phyloP scores from a whole-genome alignment of 805 yeast species.

The Saccharomycopsis lassenensis region DNA sequence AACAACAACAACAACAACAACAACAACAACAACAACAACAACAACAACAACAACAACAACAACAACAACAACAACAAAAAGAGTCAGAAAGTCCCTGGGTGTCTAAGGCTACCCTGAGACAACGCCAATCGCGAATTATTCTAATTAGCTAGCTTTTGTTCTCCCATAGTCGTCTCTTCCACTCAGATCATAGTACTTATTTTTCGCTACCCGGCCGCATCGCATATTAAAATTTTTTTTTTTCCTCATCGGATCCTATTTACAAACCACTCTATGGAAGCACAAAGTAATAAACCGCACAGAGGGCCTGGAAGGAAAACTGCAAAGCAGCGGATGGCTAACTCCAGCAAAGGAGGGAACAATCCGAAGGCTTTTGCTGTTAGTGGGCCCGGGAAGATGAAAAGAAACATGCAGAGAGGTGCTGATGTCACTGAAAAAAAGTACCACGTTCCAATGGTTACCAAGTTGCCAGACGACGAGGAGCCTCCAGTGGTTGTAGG shows the following conservation, averaged over 20 bases:
- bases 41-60: no score
- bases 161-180: background rate
- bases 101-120: no score
- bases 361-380: slow-evolving; percentile 81
- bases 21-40: no score
- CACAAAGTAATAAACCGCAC: slow-evolving; percentile 76
- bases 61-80: no score
- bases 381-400: slow-evolving; percentile 76
- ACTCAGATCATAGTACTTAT: no score
- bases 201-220: no score
- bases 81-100: no score
- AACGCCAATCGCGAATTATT: no score
- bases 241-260: background rate
- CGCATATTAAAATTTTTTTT: background rate
- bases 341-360: slow-evolving; percentile 45
- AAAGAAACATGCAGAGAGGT: slow-evolving; percentile 71
- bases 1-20: no score
- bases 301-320: slow-evolving; percentile 50
- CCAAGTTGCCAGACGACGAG: slow-evolving; percentile 92
- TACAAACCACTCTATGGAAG: slow-evolving; percentile 25
- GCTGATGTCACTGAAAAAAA: slow-evolving; percentile 74
- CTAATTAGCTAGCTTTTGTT: background rate
- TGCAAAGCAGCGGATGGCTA: slow-evolving; percentile 64
- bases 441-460: slow-evolving; percentile 95
- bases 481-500: slow-evolving; percentile 96